Evolutionary conservation across 352 stramenopile genomes (phyloP).

Genomic region (Bremia lactucae): DNA sequence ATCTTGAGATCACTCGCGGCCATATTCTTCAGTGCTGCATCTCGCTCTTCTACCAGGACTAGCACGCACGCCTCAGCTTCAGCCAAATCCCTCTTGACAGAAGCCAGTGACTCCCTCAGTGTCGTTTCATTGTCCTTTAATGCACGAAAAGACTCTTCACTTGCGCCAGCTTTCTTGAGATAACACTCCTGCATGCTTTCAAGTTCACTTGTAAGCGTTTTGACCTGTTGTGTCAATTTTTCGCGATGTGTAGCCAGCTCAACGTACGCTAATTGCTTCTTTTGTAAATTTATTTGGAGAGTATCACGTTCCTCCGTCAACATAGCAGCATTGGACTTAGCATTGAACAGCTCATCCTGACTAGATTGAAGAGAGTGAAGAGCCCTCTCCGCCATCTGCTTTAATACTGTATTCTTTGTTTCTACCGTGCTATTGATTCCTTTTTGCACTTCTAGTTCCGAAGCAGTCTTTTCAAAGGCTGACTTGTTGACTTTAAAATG

Average conservation of each 20-base stretch:
- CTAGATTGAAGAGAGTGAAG: conserved; percentile 20
- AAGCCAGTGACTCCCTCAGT: conserved; percentile 10
- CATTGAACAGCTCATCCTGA: conserved; percentile 15
- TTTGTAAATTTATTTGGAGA: conserved; percentile 5
- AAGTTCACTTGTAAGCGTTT: conserved; percentile 13
- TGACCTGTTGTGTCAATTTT: conserved; percentile 14
- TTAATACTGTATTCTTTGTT: conserved; percentile 19
- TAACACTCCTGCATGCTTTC: conserved; percentile 3
- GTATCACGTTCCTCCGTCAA: conserved; percentile 17
- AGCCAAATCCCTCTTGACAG: conserved; percentile 14
- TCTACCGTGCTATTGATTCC: conserved; percentile 18
- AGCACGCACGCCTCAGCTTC: conserved; percentile 24
- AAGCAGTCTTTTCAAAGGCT: conserved; percentile 5
- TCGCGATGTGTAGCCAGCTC: conserved; percentile 7
- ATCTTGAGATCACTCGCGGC: conserved; percentile 26
- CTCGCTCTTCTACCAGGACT: conserved; percentile 22
- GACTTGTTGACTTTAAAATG: conserved; percentile 13
- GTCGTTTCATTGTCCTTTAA: conserved; percentile 9
- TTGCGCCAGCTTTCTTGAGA: conserved; percentile 5
- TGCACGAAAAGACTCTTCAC: conserved; percentile 9
- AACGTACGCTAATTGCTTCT: conserved; percentile 13
- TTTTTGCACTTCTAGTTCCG: conserved; percentile 19
- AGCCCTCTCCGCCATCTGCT: conserved; percentile 26
- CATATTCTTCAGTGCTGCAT: conserved; percentile 21
- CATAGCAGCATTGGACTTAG: conserved; percentile 10